Base-by-base conservation (phyloP, 148 eudicot genomes). In the Camellia lanceoleosa region DNA sequence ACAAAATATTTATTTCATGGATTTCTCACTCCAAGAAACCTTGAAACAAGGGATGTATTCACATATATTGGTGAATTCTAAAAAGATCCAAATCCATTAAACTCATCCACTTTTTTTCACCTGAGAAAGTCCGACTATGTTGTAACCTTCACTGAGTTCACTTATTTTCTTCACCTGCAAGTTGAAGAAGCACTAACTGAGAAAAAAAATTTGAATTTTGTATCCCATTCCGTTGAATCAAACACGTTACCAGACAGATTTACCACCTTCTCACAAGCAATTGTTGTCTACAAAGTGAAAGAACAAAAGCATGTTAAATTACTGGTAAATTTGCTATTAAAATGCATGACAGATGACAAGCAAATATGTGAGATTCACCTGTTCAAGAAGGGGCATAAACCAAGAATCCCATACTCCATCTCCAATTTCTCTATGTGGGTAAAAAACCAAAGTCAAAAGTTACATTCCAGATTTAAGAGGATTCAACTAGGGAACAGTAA, bases 231-330 rank as follows among this genome's bases (percentile, higher is more conserved):
- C 54, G 38, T 16, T 15, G 20, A 77, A 43, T 61, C 74, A 67
- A 68, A 49, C 77, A 63, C 11, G 54, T 73, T 16, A 60, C 71
- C 55, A 30, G 38, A 69, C 20, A 74, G 75, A 49, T 83, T 76
- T 44, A 52, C 63, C 83, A 90, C 93, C 93, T 90, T 90, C 82
- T 90, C 85, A 76, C 93, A 90, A 76, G 91, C 91, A 85, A 87
- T 84, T 15, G 76, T 78, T 76, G 82, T 84, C 93, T 90, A 71
- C 80, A 78, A 81, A 74, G 54, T 60, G 62, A 38, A 78, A 78
- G 10, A 80, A 68, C 81, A 42, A 19, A 73, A 23, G 30, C 13
- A 13, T 51, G 61, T 79, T 52, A 79, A 52, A 49, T 51, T 52
- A 71, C 38, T 13, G 56, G 41, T 19, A 52, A 41, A 46, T 14